Evolutionary conservation across 495 filamentous ascomycete species (phyloP), one percentile per base, ranked within the genome.

Genomic region (Penicillium paxilli): DNA sequence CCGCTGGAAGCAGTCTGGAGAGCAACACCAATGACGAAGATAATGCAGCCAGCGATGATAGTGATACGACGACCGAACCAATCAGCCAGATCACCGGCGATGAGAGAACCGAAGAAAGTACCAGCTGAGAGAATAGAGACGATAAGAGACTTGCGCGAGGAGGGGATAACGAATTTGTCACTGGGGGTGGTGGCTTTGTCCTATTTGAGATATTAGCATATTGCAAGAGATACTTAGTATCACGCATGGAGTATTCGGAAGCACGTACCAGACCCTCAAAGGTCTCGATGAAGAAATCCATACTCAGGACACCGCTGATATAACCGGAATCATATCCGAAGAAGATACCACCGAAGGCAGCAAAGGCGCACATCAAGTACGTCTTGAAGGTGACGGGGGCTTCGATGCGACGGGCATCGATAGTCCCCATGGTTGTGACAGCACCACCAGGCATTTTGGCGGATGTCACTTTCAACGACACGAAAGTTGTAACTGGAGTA

Each of bases 81-180:
- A 59, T 91, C 87, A 49, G 87, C 86, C 30, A 89, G 53, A 57
- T 87, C 83, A 72, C 85, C 87, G 23, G 84, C 86, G 44, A 88
- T 78, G 49, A 91, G 65, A 51, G 87, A 85, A 57, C 87, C 87
- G 56, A 89, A 86, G 80, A 91, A 90, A 52, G 87, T 90, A 61
- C 87, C 87, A 59, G 78, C 80, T 23, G 87, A 90, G 19, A 90
- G 80, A 59, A 91, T 88, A 23, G 87, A 88, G 57, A 84, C 84
- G 60, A 88, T 88, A 25, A 90, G 77, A 5, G 83, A 85, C 58
- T 82, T 80, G 37, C 72, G 68, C 42, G 65, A 76, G 10, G 78
- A 70, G 4, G 75, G 69, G 21, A 85, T 58, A 19, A 75, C 72
- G 56, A 80, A 82, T 0, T 48, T 47, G 0, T 62, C 59, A 10